These are phyloP conservation scores for Fusarium annulatum DNA, from an alignment of 2,329 filamentous ascomycete genomes.

Conservation along the genomic window DNA sequence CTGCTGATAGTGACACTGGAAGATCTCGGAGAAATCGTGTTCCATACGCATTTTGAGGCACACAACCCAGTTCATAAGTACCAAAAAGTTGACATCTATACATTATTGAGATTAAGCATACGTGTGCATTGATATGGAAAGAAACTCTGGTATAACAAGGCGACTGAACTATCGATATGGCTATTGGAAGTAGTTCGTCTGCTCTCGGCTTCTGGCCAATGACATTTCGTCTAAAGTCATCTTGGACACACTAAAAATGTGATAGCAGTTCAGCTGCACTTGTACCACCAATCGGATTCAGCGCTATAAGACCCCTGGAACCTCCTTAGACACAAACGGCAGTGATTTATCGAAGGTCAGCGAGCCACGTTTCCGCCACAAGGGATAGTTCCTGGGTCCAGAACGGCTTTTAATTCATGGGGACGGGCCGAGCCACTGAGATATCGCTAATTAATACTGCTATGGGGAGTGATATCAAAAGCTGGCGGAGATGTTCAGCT, in stretches of 20 bases:
- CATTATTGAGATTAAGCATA: background rate
- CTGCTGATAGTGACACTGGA: background rate
- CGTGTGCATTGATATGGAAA: background rate
- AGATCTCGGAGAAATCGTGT: background rate
- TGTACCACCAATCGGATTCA: background rate
- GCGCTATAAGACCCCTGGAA: background rate
- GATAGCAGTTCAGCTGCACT: background rate
- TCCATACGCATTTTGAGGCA: accelerated
- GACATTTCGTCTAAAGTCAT: background rate
- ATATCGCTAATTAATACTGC: background rate
- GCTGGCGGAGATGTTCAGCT: background rate
- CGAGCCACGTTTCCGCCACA: background rate
- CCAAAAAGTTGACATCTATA: accelerated
- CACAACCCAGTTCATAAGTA: background rate
- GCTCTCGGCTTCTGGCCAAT: background rate
- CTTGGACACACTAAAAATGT: background rate
- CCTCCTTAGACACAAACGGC: background rate
- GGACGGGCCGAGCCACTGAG: constrained; percentile 2
- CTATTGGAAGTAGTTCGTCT: background rate
- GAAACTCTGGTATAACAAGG: background rate
- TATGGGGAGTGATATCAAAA: background rate
- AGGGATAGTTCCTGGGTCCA: background rate
- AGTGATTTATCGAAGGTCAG: background rate
- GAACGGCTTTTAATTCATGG: background rate
- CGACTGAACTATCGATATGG: background rate